phyloP scores from a whole-genome alignment of 2,329 filamentous ascomycete genomes.

The Diaporthe ilicicola region DNA sequence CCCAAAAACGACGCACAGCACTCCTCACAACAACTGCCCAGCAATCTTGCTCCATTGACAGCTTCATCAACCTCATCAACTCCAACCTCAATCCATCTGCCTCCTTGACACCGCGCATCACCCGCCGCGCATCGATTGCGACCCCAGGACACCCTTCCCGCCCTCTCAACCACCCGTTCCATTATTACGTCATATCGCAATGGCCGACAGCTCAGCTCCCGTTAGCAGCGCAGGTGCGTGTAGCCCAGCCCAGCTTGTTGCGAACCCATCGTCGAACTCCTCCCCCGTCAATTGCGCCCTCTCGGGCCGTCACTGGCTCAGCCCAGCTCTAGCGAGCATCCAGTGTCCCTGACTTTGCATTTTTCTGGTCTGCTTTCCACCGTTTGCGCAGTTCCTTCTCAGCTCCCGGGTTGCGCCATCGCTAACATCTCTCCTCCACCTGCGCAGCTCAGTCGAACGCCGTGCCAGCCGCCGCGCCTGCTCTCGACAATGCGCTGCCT shows the following conservation, averaged over 20 bases:
- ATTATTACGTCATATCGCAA: slow-evolving; percentile 35
- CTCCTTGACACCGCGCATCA: neutral
- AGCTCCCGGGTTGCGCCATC: neutral
- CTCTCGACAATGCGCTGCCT: slow-evolving; percentile 27
- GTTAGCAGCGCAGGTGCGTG: slow-evolving; percentile 33
- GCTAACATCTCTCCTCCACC: slow-evolving; percentile 25
- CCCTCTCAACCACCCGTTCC: neutral
- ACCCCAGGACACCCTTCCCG: slow-evolving; percentile 15
- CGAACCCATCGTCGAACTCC: neutral
- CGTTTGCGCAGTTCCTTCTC: slow-evolving; percentile 9
- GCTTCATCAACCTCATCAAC: neutral
- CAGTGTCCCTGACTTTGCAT: neutral
- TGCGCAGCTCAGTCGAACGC: slow-evolving; percentile 24
- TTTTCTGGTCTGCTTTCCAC: slow-evolving; percentile 3
- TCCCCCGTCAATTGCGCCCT: neutral
- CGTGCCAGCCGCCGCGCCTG: slow-evolving; percentile 3
- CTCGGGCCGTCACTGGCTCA: neutral
- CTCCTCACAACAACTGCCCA: slow-evolving; percentile 1
- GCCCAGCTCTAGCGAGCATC: slow-evolving; percentile 22
- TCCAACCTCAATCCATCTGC: neutral
- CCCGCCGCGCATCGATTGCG: slow-evolving; percentile 26
- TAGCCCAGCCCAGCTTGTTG: slow-evolving; percentile 11
- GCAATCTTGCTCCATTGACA: slow-evolving; percentile 6
- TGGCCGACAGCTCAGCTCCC: slow-evolving; percentile 33
- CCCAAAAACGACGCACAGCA: slow-evolving; percentile 20